Evolutionary conservation across 768 basidiomycete genomes (phyloP).

Genomic region (Brasilioporus rufonigricans): DNA sequence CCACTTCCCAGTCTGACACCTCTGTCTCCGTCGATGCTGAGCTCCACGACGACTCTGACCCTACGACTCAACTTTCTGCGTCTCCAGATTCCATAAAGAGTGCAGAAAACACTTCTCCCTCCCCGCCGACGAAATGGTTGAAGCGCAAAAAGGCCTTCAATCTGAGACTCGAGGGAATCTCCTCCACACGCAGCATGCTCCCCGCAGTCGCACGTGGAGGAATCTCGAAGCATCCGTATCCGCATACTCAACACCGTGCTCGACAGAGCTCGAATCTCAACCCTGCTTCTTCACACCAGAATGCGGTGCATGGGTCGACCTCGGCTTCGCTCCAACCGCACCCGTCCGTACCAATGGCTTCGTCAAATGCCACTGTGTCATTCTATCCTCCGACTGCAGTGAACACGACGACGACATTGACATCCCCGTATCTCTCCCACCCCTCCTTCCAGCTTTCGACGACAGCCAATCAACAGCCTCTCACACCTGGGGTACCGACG

Average conservation of each 20-base stretch:
- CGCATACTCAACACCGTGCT: slow-evolving; percentile 28
- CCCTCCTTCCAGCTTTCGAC: slow-evolving; percentile 28
- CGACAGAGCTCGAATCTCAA: slow-evolving; percentile 32
- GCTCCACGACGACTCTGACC: slow-evolving; percentile 22
- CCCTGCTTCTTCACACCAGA: slow-evolving; percentile 28
- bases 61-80: slow-evolving; percentile 20
- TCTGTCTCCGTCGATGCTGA: slow-evolving; percentile 6
- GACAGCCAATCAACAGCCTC: slow-evolving; percentile 10
- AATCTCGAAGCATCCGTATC: slow-evolving; percentile 24
- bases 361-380: slow-evolving; percentile 19
- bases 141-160: slow-evolving; percentile 61
- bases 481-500: slow-evolving; percentile 8
- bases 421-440: slow-evolving; percentile 31
- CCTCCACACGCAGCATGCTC: slow-evolving; percentile 24
- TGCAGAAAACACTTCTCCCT: slow-evolving; percentile 29
- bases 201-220: slow-evolving; percentile 21
- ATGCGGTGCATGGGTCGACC: slow-evolving; percentile 6
- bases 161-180: slow-evolving; percentile 47
- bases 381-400: slow-evolving; percentile 31
- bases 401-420: slow-evolving; percentile 30
- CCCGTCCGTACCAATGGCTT: slow-evolving; percentile 11
- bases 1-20: slow-evolving; percentile 6
- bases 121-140: slow-evolving; percentile 41
- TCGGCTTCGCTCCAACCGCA: slow-evolving; percentile 17
- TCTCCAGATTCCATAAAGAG: slow-evolving; percentile 27